Base-by-base conservation (phyloP, 306 rosid species). In the Vigna reflexopilosa region DNA sequence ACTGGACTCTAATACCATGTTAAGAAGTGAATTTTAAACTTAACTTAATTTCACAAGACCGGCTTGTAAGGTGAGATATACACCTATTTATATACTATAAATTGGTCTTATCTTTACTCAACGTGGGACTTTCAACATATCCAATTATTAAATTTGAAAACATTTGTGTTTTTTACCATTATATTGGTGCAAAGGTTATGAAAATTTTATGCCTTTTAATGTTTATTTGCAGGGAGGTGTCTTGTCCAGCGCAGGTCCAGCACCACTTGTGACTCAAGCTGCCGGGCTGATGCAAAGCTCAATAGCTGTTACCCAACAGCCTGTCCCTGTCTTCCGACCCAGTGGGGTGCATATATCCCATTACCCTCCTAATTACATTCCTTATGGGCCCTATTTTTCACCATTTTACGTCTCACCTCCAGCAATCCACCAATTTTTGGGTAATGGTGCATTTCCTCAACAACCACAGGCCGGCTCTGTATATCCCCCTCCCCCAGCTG, bases 281-380 rank as follows among this genome's bases (percentile, higher is more conserved):
- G 79, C 99, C 28, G 98, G 98, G 58, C 87, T 88, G 38, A 87
- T 95, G 97, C 99, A 92, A 81, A 95, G 90, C 84, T 89, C 98
- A 63, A 82, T 95, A 82, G 85, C 92, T 36, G 89, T 88, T 61
- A 88, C 97, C 57, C 99, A 95, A 89, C 98, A 91, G 81, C 93
- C 96, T 36, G 86, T 95, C 54, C 90, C 96, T 13, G 93, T 91
- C 73, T 95, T 91, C 74, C 92, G 99, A 57, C 89, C 98, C 2
- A 56, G 90, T 8, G 97, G 98, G 66, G 81, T 95, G 77, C 98
- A 93, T 76, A 56, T 95, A 79, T 84, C 99, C 51, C 99, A 90
- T 82, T 95, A 85, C 69, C 96, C 98, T 44, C 93, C 93, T 38
- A 93, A 95, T 86, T 93, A 89, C 86, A 80, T 95, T 82, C 97